Percentiles rank a stretch among this genome's conserved stretches.
These are phyloP conservation scores for Metahyphopichia silvanorum DNA, from an alignment of 805 yeast genomes.

Conservation along the genomic window DNA sequence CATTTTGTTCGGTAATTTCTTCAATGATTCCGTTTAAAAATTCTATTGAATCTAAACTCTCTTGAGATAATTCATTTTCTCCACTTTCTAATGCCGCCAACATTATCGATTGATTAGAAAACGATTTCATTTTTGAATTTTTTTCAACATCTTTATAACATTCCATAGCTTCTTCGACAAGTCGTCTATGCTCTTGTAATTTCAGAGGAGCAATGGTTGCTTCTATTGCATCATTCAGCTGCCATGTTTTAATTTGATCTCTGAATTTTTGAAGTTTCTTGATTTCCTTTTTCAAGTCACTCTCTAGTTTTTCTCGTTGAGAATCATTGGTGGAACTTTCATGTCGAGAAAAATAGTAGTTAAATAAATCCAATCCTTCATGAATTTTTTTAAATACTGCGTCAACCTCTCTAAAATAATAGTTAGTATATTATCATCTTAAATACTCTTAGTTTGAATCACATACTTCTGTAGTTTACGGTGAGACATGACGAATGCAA, in stretches of 20 bases:
- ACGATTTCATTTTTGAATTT: slow-evolving; percentile 40
- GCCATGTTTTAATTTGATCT: slow-evolving; percentile 46
- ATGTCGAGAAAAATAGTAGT: slow-evolving; percentile 42
- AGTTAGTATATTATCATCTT: slow-evolving; percentile 4
- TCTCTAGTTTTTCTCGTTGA: slow-evolving; percentile 42
- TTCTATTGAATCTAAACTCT: slow-evolving; percentile 29
- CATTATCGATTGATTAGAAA: slow-evolving; percentile 44
- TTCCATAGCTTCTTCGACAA: slow-evolving; percentile 46
- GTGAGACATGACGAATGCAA: slow-evolving; percentile 29
- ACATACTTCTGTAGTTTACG: slow-evolving; percentile 38
- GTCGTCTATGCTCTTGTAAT: slow-evolving; percentile 34
- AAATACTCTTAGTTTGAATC: not conserved
- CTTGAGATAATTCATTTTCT: slow-evolving; percentile 26
- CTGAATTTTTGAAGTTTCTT: slow-evolving; percentile 44
- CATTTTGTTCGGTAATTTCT: slow-evolving; percentile 32
- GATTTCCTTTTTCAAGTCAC: slow-evolving; percentile 43
- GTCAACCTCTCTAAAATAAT: slow-evolving; percentile 32
- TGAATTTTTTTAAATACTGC: slow-evolving; percentile 42
- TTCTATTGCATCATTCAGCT: slow-evolving; percentile 29
- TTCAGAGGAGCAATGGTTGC: slow-evolving; percentile 22
- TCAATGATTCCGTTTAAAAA: slow-evolving; percentile 29
- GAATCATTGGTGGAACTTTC: slow-evolving; percentile 38
- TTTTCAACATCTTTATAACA: slow-evolving; percentile 43
- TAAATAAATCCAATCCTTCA: slow-evolving; percentile 44
- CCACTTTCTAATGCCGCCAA: slow-evolving; percentile 34